Conservation (phyloP, 208 protist species). For the Leishmania lainsoni region DNA sequence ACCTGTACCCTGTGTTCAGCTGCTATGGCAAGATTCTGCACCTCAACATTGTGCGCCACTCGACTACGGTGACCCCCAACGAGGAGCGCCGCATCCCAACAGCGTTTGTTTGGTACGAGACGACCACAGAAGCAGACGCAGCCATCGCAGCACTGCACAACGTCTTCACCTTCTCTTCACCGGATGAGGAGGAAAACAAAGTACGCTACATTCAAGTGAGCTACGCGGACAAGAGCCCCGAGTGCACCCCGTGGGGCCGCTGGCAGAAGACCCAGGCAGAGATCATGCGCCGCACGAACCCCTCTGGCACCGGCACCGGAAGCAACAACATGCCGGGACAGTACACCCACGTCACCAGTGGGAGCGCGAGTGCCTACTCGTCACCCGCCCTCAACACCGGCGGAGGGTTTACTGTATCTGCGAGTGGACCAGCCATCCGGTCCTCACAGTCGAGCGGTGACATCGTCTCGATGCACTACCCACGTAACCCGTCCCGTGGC, state of each 20-base stretch:
- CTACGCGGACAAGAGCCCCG: constrained; percentile 62
- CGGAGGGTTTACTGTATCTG: constrained; percentile 21
- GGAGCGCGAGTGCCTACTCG: constrained; percentile 3
- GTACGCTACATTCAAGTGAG: constrained; percentile 73
- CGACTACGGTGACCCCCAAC: constrained; percentile 62
- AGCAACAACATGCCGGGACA: constrained; percentile 22
- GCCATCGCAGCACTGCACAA: constrained; percentile 76
- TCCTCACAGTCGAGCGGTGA: constrained; percentile 30
- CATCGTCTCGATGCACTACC: constrained; percentile 16
- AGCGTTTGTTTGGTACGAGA: constrained; percentile 73
- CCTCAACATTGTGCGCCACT: constrained; percentile 66
- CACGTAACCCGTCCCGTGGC: constrained; percentile 20
- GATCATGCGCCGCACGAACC: constrained; percentile 35
- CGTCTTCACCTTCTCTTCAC: constrained; percentile 59
- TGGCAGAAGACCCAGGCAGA: constrained; percentile 57
- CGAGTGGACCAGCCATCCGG: constrained; percentile 13
- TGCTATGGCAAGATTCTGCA: constrained; percentile 59
- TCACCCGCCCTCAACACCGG: constrained; percentile 9
- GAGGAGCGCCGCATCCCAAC: constrained; percentile 60
- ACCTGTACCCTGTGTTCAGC: constrained; percentile 67
- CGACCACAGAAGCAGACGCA: constrained; percentile 58
- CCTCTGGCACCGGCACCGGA: constrained; percentile 25
- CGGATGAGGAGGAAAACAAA: constrained; percentile 52
- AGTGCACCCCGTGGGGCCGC: constrained; percentile 44
- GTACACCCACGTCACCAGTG: constrained; percentile 9